A percentile compares a stretch with the other conserved stretches of the same genome.
phyloP scores from a whole-genome alignment of 2,329 filamentous ascomycete species.

The Colletotrichum salicis region DNA sequence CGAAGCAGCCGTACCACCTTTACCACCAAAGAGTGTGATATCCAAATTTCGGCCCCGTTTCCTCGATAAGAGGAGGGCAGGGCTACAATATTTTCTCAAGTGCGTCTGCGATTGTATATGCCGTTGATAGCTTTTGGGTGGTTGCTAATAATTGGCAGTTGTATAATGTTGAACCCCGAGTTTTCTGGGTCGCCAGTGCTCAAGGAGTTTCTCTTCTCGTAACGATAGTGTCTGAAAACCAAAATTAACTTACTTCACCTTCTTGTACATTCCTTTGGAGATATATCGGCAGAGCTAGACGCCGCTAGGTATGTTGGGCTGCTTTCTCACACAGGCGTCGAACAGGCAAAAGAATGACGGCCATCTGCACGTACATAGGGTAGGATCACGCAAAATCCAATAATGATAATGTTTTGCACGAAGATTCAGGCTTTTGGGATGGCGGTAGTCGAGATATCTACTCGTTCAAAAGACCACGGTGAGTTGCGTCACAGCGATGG shows the following conservation, averaged over 20 bases:
- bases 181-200: slow-evolving; percentile 91
- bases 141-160: slow-evolving; percentile 62
- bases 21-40: slow-evolving; percentile 92
- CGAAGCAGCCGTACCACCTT: slow-evolving; percentile 82
- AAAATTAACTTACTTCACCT: slow-evolving; percentile 2
- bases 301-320: background rate
- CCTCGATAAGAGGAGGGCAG: slow-evolving; percentile 83
- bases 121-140: slow-evolving; percentile 8
- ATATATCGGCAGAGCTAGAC: slow-evolving; percentile 3
- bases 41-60: slow-evolving; percentile 88
- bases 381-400: background rate
- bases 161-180: slow-evolving; percentile 90
- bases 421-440: background rate
- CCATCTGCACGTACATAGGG: slow-evolving; percentile 10
- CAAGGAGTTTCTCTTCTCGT: slow-evolving; percentile 87
- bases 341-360: background rate
- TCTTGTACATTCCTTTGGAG: slow-evolving; percentile 24
- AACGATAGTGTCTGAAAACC: slow-evolving; percentile 39
- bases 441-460: background rate
- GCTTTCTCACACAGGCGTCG: background rate
- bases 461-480: background rate
- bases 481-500: background rate
- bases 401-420: slow-evolving; percentile 34
- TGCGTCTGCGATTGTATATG: slow-evolving; percentile 54
- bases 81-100: slow-evolving; percentile 94